These are phyloP conservation scores for Cystobasidiaceae sp. DNA, from an alignment of 1,284 basidiomycete genomes.

Conservation along the genomic window DNA sequence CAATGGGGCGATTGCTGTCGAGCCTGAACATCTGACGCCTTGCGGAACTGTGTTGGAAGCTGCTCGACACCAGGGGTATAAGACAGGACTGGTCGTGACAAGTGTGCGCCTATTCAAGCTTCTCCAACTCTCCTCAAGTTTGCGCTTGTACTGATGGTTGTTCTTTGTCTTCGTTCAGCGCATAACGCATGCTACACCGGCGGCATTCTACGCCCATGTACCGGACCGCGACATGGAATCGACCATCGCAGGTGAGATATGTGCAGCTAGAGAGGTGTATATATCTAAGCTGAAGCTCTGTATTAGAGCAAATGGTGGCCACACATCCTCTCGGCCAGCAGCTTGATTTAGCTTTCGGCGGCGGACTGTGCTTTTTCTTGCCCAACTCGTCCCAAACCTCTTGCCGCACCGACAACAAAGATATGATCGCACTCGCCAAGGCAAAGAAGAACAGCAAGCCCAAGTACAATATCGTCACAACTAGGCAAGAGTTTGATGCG, in stretches of 20 bases:
- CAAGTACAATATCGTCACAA: slow-evolving; percentile 27
- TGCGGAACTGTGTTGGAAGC: slow-evolving; percentile 49
- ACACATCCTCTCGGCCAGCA: slow-evolving; percentile 29
- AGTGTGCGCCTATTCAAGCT: slow-evolving; percentile 28
- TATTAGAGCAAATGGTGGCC: slow-evolving; percentile 18
- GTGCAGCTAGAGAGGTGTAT: not conserved
- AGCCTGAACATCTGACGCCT: slow-evolving; percentile 39
- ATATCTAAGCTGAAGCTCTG: too few species aligned
- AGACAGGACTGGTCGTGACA: slow-evolving; percentile 47
- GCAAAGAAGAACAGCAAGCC: slow-evolving; percentile 35
- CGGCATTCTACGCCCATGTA: slow-evolving; percentile 47
- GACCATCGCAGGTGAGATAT: slow-evolving; percentile 7
- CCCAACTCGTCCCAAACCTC: slow-evolving; percentile 41
- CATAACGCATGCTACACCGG: slow-evolving; percentile 47
- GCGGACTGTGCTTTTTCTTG: slow-evolving; percentile 47
- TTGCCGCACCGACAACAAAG: slow-evolving; percentile 44
- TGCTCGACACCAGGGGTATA: slow-evolving; percentile 45
- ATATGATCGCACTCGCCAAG: slow-evolving; percentile 41
- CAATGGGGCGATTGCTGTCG: slow-evolving; percentile 47
- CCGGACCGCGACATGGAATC: slow-evolving; percentile 37
- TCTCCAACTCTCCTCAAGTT: not conserved
- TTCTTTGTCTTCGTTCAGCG: slow-evolving; percentile 28
- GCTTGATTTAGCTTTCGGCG: slow-evolving; percentile 48
- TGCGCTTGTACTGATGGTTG: not conserved
- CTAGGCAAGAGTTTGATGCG: slow-evolving; percentile 28